Conservation (phyloP, 345 rosid genomes). For the Citrus medica region DNA sequence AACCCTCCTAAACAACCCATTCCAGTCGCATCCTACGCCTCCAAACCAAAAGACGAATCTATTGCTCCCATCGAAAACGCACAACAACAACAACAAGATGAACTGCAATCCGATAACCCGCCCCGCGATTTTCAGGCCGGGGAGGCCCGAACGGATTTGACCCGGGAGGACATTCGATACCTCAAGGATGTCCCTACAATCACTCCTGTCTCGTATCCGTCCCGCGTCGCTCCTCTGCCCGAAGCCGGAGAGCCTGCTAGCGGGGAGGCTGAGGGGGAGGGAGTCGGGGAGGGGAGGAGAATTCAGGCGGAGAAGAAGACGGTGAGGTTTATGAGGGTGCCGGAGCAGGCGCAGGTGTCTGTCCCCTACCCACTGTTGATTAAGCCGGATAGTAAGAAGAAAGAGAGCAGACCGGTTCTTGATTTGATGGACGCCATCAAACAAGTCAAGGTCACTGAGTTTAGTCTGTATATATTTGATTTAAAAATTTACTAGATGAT, state of each 20-base stretch:
- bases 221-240: slow-evolving; percentile 83
- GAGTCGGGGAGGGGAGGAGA: slow-evolving; percentile 36
- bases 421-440: slow-evolving; percentile 87
- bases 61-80: slow-evolving; percentile 2
- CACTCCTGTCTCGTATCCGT: slow-evolving; percentile 64
- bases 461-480: background rate
- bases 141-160: slow-evolving; percentile 37
- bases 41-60: slow-evolving; percentile 43
- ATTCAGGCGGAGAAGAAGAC: slow-evolving; percentile 31
- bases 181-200: slow-evolving; percentile 56
- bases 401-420: slow-evolving; percentile 50
- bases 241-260: slow-evolving; percentile 24
- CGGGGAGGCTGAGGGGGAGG: slow-evolving; percentile 24
- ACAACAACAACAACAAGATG: slow-evolving; percentile 6
- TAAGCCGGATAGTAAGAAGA: slow-evolving; percentile 47
- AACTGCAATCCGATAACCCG: slow-evolving; percentile 10
- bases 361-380: slow-evolving; percentile 68
- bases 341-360: slow-evolving; percentile 42
- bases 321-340: slow-evolving; percentile 31
- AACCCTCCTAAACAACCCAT: slow-evolving; percentile 24
- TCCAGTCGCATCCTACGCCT: slow-evolving; percentile 62
- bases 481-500: background rate
- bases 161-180: slow-evolving; percentile 75
- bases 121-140: slow-evolving; percentile 1
- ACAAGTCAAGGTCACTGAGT: slow-evolving; percentile 65